These are phyloP conservation scores for Epithele typhae DNA, from an alignment of 768 basidiomycete species.

Conservation along the genomic window DNA sequence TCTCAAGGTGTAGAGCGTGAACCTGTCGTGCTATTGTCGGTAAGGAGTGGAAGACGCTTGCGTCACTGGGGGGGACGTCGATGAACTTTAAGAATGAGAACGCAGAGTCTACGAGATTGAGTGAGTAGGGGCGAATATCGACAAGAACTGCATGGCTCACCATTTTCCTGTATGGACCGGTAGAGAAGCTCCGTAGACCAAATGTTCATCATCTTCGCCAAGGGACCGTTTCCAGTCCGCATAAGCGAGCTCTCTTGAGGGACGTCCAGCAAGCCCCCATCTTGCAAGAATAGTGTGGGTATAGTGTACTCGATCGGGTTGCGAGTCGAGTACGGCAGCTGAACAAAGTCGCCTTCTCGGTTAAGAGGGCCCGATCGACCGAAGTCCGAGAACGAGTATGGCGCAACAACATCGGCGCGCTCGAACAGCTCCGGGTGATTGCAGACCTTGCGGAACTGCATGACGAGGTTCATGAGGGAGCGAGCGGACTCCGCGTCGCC, in stretches of 20 bases:
- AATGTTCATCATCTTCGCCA: slow-evolving; percentile 77
- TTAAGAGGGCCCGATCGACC: slow-evolving; percentile 77
- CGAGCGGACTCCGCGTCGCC: slow-evolving; percentile 90
- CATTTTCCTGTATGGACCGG: slow-evolving; percentile 59
- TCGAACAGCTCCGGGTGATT: slow-evolving; percentile 99
- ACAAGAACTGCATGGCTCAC: slow-evolving; percentile 34
- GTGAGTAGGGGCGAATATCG: neutral
- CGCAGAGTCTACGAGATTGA: slow-evolving; percentile 35
- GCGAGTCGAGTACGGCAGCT: slow-evolving; percentile 78
- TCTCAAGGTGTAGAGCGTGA: slow-evolving; percentile 42
- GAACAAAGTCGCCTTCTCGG: slow-evolving; percentile 83
- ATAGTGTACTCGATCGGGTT: slow-evolving; percentile 81
- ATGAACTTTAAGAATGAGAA: slow-evolving; percentile 82
- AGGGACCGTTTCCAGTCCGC: slow-evolving; percentile 45
- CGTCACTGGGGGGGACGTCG: slow-evolving; percentile 58
- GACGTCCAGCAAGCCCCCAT: slow-evolving; percentile 67
- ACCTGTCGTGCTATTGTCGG: slow-evolving; percentile 58
- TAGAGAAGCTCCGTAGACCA: slow-evolving; percentile 86
- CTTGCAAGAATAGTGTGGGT: slow-evolving; percentile 72
- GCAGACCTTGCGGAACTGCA: slow-evolving; percentile 99
- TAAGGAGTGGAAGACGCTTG: slow-evolving; percentile 53
- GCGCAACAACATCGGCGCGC: slow-evolving; percentile 91
- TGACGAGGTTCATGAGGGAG: slow-evolving; percentile 97
- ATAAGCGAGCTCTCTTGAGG: slow-evolving; percentile 50
- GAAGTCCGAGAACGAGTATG: slow-evolving; percentile 84